Evolutionary conservation across 2,329 filamentous ascomycete species (phyloP).

Genomic region (Hypoxylon sp.): DNA sequence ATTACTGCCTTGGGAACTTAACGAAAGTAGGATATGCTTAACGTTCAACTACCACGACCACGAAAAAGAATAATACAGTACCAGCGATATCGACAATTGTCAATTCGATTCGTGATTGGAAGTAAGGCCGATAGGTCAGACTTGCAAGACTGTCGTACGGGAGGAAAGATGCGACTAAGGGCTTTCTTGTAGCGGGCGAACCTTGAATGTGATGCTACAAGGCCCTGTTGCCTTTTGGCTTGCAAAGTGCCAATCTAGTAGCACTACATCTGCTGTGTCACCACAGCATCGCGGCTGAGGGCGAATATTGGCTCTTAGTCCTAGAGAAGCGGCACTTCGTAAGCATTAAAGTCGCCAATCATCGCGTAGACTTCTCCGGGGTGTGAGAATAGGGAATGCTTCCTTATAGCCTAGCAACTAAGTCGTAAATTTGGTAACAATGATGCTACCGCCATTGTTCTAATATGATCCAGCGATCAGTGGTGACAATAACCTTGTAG

Average conservation of each 20-base stretch:
- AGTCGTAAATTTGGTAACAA: constrained; percentile 36
- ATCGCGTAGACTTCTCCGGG: constrained; percentile 14
- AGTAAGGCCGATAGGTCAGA: constrained; percentile 8
- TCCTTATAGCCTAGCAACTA: constrained; percentile 27
- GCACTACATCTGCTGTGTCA: constrained; percentile 44
- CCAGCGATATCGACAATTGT: constrained; percentile 4
- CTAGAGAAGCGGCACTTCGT: constrained; percentile 41
- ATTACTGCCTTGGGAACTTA: neutral
- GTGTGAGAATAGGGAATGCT: constrained; percentile 40
- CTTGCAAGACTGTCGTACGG: constrained; percentile 9
- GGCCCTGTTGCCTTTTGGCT: constrained; percentile 16
- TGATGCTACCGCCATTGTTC: constrained; percentile 28
- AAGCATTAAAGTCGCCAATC: constrained; percentile 33
- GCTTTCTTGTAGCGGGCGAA: constrained; percentile 21
- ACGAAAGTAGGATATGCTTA: neutral
- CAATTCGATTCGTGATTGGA: constrained; percentile 5
- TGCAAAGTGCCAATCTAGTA: constrained; percentile 35
- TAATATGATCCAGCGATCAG: constrained; percentile 35
- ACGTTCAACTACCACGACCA: neutral
- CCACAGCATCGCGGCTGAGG: constrained; percentile 35
- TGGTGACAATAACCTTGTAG: constrained; percentile 28
- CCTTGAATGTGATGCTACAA: constrained; percentile 30
- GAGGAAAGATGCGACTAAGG: constrained; percentile 23
- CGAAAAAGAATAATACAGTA: constrained; percentile 1
- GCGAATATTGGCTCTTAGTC: constrained; percentile 40